Evolutionary conservation across 2,329 filamentous ascomycete genomes (phyloP).

Genomic region (Cordyceps cateniannulata): DNA sequence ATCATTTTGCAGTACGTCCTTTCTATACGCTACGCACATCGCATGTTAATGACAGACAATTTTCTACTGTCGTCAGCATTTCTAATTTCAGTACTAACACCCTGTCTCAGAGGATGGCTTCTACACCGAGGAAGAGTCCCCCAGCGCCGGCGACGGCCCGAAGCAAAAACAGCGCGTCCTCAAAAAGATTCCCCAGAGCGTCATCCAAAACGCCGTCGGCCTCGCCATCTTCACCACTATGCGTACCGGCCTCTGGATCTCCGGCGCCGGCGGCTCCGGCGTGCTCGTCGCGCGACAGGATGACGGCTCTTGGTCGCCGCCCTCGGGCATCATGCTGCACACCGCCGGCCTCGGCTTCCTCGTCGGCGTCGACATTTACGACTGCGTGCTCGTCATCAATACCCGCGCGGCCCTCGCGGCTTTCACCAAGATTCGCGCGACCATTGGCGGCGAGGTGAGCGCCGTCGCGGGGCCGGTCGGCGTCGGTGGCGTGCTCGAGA

Average conservation of each 20-base stretch:
- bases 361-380: constrained; percentile 79
- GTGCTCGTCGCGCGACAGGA: constrained; percentile 55
- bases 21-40: neutral
- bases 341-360: constrained; percentile 75
- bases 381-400: constrained; percentile 84
- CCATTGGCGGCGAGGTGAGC: constrained; percentile 71
- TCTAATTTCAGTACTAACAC: neutral
- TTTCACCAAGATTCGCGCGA: constrained; percentile 69
- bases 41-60: too few species aligned
- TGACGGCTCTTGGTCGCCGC: constrained; percentile 70
- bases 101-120: constrained; percentile 42
- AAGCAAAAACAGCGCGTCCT: constrained; percentile 39
- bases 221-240: constrained; percentile 68
- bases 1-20: constrained; percentile 71
- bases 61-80: too few species aligned
- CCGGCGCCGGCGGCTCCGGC: constrained; percentile 61
- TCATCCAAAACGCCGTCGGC: constrained; percentile 59
- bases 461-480: constrained; percentile 65
- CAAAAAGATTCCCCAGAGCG: constrained; percentile 49
- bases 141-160: constrained; percentile 23
- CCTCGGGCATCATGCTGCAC: constrained; percentile 75
- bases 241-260: constrained; percentile 58
- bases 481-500: constrained; percentile 68
- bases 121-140: constrained; percentile 34
- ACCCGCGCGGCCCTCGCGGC: constrained; percentile 66